Conservation (phyloP, 768 basidiomycete species). For the Coprinopsis sp. region DNA sequence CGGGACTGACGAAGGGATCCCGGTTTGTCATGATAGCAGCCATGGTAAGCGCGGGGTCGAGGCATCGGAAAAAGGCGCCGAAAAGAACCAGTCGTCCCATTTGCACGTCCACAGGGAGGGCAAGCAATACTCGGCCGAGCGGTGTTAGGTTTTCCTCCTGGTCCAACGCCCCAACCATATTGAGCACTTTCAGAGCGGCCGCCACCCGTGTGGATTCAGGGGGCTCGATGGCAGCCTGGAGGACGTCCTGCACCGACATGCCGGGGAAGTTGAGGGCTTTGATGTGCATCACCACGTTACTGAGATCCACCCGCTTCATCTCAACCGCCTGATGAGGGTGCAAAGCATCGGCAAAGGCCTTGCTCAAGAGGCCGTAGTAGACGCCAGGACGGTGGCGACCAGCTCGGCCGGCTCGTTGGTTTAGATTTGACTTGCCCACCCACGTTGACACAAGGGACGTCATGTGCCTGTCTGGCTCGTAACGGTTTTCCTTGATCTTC, state of each 20-base stretch:
- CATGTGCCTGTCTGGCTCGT: constrained; percentile 85
- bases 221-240: constrained; percentile 82
- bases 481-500: constrained; percentile 83
- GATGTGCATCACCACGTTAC: constrained; percentile 94
- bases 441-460: constrained; percentile 87
- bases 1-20: constrained; percentile 85
- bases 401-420: constrained; percentile 88
- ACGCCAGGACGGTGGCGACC: constrained; percentile 88
- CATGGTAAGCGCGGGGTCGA: constrained; percentile 81
- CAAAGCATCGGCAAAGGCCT: constrained; percentile 52
- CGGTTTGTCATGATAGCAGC: constrained; percentile 90
- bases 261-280: constrained; percentile 88
- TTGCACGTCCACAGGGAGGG: constrained; percentile 85
- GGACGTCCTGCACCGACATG: constrained; percentile 82
- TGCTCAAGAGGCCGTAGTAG: constrained; percentile 82
- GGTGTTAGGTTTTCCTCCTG: constrained; percentile 71
- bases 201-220: constrained; percentile 72
- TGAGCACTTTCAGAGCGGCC: constrained; percentile 74
- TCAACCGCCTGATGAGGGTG: constrained; percentile 86
- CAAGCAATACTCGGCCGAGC: constrained; percentile 82
- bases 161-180: constrained; percentile 87
- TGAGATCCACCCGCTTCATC: constrained; percentile 89
- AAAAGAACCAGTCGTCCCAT: constrained; percentile 87
- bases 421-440: constrained; percentile 86
- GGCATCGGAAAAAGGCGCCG: constrained; percentile 89